A percentile compares a stretch with the other conserved stretches of the same genome.
Evolutionary conservation across 2,329 filamentous ascomycete genomes (phyloP).

Genomic region (Diaporthe citrichinensis): DNA sequence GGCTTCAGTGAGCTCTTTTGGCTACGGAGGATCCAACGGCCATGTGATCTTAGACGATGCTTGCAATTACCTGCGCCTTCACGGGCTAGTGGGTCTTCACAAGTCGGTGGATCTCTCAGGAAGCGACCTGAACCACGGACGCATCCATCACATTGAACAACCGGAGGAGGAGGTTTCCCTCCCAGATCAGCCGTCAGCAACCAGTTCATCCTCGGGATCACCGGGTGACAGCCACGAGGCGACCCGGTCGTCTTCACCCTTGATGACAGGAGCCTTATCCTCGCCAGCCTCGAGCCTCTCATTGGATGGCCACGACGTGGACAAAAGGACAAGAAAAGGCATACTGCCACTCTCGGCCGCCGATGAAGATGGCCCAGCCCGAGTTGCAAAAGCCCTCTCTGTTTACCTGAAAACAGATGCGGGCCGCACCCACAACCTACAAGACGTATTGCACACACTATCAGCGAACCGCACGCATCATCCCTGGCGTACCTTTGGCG

Average conservation of each 20-base stretch:
- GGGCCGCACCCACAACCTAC: background rate
- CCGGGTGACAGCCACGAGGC: background rate
- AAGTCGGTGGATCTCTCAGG: background rate
- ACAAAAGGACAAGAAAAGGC: background rate
- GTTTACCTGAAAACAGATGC: background rate
- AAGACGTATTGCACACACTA: constrained; percentile 12
- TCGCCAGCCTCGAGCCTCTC: background rate
- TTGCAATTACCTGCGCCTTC: constrained; percentile 4
- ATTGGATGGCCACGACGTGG: background rate
- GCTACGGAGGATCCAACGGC: constrained; percentile 28
- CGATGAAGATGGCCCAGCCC: constrained; percentile 18
- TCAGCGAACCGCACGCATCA: background rate
- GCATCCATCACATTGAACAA: background rate
- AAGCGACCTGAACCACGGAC: background rate
- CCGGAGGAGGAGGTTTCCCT: background rate
- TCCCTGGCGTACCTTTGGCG: constrained; percentile 9
- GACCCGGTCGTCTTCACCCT: background rate
- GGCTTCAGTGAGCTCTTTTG: constrained; percentile 30
- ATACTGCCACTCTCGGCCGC: constrained; percentile 10
- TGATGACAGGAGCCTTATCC: background rate
- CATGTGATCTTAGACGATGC: constrained; percentile 18
- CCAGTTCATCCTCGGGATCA: background rate
- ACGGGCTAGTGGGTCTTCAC: background rate
- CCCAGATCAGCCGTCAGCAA: background rate
- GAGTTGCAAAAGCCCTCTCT: background rate